Conservation (phyloP, 192 early-diverging fungal species). For the Backusella parvicylindrica region DNA sequence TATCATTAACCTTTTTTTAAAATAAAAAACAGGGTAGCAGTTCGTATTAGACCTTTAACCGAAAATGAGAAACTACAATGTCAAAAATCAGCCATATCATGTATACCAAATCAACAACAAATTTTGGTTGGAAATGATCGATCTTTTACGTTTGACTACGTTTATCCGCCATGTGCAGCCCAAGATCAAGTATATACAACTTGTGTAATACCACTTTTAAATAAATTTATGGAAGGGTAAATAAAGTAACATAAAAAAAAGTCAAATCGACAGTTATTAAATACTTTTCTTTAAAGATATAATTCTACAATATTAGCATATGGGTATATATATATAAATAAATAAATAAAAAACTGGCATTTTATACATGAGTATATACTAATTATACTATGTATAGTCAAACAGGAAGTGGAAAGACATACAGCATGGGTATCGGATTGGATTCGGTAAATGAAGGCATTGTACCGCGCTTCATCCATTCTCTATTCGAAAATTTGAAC, state of each 20-base stretch:
- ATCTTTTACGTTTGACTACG: conserved; percentile 70
- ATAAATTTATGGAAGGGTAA: conserved; percentile 73
- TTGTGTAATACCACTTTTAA: conserved; percentile 56
- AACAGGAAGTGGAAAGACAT: conserved; percentile 94
- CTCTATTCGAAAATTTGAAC: conserved; percentile 47
- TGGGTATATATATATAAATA: conserved; percentile 44
- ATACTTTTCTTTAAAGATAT: conserved; percentile 45
- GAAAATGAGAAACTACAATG: conserved; percentile 64
- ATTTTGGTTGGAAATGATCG: conserved; percentile 56
- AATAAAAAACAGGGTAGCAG: conserved; percentile 54
- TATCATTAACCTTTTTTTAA: not conserved
- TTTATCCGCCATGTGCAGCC: conserved; percentile 50
- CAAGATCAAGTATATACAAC: conserved; percentile 59
- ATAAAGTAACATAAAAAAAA: not conserved
- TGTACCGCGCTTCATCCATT: conserved; percentile 63
- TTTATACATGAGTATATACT: not conserved
- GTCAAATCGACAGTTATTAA: not conserved
- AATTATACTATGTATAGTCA: conserved; percentile 42
- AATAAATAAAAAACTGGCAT: not conserved
- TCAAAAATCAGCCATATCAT: conserved; percentile 50
- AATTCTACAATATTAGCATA: conserved; percentile 92
- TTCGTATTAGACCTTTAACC: conserved; percentile 76
- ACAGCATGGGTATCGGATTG: conserved; percentile 85
- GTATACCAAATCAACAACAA: conserved; percentile 54
- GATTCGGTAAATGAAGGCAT: conserved; percentile 43